Evolutionary conservation across 768 basidiomycete genomes (phyloP).

Genomic region (Kwoniella newhampshirensis): DNA sequence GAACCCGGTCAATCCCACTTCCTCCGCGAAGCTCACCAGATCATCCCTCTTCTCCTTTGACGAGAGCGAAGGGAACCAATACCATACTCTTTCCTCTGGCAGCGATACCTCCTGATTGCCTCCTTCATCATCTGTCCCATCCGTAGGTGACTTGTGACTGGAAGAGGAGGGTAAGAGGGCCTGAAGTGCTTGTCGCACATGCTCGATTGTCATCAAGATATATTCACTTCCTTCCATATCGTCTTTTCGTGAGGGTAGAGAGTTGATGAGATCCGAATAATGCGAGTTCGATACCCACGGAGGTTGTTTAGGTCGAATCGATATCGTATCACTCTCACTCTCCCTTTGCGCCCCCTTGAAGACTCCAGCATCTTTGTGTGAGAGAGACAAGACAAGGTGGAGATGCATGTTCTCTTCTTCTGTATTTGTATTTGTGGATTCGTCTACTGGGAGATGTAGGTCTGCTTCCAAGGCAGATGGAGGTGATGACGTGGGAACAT

Average conservation of each 20-base stretch:
- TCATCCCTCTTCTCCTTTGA: slow-evolving; percentile 54
- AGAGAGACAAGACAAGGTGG: too few species aligned
- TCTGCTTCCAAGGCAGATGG: slow-evolving; percentile 3
- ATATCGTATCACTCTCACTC: background rate
- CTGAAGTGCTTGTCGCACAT: slow-evolving; percentile 12
- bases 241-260: background rate
- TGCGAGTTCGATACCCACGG: slow-evolving; percentile 19
- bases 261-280: slow-evolving; percentile 10
- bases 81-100: slow-evolving; percentile 50
- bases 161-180: background rate
- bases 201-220: slow-evolving; percentile 30
- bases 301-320: slow-evolving; percentile 30
- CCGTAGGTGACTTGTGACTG: too few species aligned
- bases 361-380: too few species aligned
- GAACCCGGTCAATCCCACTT: slow-evolving; percentile 53
- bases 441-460: slow-evolving; percentile 10
- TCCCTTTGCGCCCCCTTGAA: too few species aligned
- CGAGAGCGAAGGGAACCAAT: slow-evolving; percentile 53
- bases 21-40: slow-evolving; percentile 49
- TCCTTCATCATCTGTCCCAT: background rate
- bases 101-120: background rate
- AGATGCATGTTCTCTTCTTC: too few species aligned
- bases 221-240: slow-evolving; percentile 23
- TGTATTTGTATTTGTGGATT: too few species aligned
- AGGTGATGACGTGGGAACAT: slow-evolving; percentile 2